Conservation (phyloP, 1,139 yeast genomes). For the Meyerozyma smithsonii region DNA sequence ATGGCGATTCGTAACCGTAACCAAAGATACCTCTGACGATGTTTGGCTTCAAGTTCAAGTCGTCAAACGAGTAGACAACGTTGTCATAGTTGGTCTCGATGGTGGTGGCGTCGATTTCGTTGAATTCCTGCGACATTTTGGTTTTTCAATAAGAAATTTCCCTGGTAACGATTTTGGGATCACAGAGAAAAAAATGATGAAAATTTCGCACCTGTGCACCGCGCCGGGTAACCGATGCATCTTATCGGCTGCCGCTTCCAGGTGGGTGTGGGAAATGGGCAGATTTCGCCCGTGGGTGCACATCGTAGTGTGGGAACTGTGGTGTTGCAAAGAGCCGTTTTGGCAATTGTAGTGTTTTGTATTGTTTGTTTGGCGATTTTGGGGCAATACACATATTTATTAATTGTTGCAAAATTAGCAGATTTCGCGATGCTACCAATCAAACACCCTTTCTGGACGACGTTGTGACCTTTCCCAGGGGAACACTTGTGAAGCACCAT, state of each 20-base stretch:
- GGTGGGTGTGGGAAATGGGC: no score
- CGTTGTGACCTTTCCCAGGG: conserved; percentile 34
- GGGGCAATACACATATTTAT: background rate
- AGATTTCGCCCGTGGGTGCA: no score
- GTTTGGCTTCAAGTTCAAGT: conserved; percentile 73
- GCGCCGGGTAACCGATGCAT: conserved; percentile 11
- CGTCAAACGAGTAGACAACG: conserved; percentile 86
- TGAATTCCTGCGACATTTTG: conserved; percentile 26
- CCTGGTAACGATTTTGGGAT: conserved; percentile 1
- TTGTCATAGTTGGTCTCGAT: conserved; percentile 98
- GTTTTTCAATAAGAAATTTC: conserved; percentile 7
- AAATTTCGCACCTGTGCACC: conserved; percentile 9
- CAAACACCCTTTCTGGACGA: conserved; percentile 27
- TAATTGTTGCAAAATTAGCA: background rate
- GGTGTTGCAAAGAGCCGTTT: no score
- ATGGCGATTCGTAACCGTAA: conserved; percentile 96
- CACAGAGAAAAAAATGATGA: conserved; percentile 3
- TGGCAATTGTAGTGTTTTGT: no score
- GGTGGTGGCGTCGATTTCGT: conserved; percentile 77
- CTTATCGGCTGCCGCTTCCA: conserved; percentile 1
- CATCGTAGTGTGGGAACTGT: no score
- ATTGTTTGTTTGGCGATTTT: no score
- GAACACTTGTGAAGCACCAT: conserved; percentile 21
- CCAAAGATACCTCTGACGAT: conserved; percentile 89
- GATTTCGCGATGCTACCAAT: conserved; percentile 9